Evolutionary conservation across 306 rosid genomes (phyloP).

Genomic region (Herpetospermum pedunculosum): DNA sequence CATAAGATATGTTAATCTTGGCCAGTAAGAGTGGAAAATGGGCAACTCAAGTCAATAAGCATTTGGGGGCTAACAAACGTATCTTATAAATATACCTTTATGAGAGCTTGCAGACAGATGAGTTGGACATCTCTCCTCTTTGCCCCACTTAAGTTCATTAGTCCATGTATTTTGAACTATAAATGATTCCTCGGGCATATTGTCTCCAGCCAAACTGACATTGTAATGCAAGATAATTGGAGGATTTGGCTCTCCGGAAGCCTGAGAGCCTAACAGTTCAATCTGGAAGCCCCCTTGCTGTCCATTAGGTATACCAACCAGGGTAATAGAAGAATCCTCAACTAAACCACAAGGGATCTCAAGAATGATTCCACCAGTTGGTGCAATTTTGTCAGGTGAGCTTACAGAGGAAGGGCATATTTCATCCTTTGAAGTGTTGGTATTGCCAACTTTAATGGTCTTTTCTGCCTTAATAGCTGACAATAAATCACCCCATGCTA

Average conservation of each 20-base stretch:
- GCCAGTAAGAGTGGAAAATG: not conserved
- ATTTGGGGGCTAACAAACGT: not conserved
- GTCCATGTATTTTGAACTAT: conserved; percentile 82
- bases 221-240: conserved; percentile 63
- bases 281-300: conserved; percentile 50
- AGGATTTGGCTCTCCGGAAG: conserved; percentile 38
- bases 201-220: conserved; percentile 65
- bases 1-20: not conserved
- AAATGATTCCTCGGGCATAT: conserved; percentile 67
- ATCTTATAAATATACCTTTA: conserved; percentile 33
- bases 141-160: conserved; percentile 73
- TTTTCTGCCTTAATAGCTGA: conserved; percentile 30
- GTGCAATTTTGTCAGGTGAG: conserved; percentile 18
- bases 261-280: conserved; percentile 51
- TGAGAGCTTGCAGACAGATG: conserved; percentile 34
- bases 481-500: conserved; percentile 65
- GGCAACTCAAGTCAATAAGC: not conserved
- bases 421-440: conserved; percentile 22
- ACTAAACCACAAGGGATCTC: conserved; percentile 80
- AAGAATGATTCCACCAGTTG: conserved; percentile 33
- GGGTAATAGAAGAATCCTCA: conserved; percentile 69
- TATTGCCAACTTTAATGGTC: conserved; percentile 27
- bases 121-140: conserved; percentile 66
- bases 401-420: conserved; percentile 57
- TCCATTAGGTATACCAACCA: conserved; percentile 76